Percentiles rank a stretch among this genome's conserved stretches.
Evolutionary conservation across 108 stramenopile genomes (phyloP).

Genomic region (Nitzschia inconspicua): DNA sequence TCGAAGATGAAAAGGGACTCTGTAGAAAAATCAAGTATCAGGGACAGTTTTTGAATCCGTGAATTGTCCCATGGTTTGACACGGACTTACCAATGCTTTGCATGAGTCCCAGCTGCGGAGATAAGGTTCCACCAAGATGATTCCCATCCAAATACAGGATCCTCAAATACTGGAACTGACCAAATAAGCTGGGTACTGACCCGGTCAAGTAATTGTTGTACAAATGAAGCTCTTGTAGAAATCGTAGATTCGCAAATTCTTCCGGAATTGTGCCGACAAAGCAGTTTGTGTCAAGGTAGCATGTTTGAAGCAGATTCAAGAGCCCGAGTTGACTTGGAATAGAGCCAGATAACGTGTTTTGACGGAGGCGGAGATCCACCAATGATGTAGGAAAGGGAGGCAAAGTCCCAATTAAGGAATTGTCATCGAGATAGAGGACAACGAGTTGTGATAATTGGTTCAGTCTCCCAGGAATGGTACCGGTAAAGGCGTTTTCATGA

Average conservation of each 20-base stretch:
- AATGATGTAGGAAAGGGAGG: not conserved
- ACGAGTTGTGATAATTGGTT: conserved; percentile 14
- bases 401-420: conserved; percentile 33
- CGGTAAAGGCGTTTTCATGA: conserved; percentile 60
- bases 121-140: conserved; percentile 20
- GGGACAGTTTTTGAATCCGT: not conserved
- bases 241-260: conserved; percentile 8
- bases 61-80: not conserved
- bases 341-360: not conserved
- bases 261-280: conserved; percentile 14
- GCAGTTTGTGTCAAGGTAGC: conserved; percentile 20
- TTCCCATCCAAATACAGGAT: conserved; percentile 17
- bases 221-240: conserved; percentile 13
- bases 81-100: conserved; percentile 3
- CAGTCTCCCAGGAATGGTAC: conserved; percentile 52
- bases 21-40: not conserved
- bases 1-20: conserved; percentile 11
- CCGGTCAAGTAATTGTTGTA: conserved; percentile 31
- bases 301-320: not conserved
- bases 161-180: conserved; percentile 3
- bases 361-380: conserved; percentile 6
- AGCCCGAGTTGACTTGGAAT: not conserved
- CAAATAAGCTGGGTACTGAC: conserved; percentile 21
- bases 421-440: conserved; percentile 23
- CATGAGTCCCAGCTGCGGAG: not conserved